These are phyloP conservation scores for Solanum pinnatisectum DNA, from an alignment of 257 asterid species.

Conservation along the genomic window DNA sequence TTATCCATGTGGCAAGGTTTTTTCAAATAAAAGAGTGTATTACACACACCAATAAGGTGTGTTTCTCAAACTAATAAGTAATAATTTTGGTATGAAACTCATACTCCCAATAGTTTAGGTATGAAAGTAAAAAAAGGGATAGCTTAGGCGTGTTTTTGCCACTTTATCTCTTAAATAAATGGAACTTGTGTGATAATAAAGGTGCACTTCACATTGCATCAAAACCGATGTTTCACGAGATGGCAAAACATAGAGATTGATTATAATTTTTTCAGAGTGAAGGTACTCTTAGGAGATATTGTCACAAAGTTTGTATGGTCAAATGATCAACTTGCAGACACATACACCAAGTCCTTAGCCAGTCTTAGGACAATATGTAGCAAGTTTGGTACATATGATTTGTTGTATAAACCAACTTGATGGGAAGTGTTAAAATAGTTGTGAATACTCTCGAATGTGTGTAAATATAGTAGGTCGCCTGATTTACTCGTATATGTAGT, in stretches of 20 bases:
- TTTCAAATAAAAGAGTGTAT: too few species aligned
- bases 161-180: too few species aligned
- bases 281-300: background rate
- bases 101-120: too few species aligned
- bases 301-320: background rate
- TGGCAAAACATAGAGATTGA: background rate
- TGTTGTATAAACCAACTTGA: background rate
- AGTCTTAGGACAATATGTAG: background rate
- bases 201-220: background rate
- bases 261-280: background rate
- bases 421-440: background rate
- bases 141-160: too few species aligned
- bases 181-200: background rate
- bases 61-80: too few species aligned
- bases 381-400: background rate
- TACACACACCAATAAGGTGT: too few species aligned
- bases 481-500: background rate
- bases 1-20: too few species aligned
- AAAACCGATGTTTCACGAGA: background rate
- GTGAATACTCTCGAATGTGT: background rate
- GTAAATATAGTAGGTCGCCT: background rate
- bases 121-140: too few species aligned
- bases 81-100: too few species aligned
- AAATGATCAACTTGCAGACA: background rate
- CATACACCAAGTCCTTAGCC: background rate